These are phyloP conservation scores for Claviceps cyperi DNA, from an alignment of 2,329 filamentous ascomycete species.

Conservation along the genomic window DNA sequence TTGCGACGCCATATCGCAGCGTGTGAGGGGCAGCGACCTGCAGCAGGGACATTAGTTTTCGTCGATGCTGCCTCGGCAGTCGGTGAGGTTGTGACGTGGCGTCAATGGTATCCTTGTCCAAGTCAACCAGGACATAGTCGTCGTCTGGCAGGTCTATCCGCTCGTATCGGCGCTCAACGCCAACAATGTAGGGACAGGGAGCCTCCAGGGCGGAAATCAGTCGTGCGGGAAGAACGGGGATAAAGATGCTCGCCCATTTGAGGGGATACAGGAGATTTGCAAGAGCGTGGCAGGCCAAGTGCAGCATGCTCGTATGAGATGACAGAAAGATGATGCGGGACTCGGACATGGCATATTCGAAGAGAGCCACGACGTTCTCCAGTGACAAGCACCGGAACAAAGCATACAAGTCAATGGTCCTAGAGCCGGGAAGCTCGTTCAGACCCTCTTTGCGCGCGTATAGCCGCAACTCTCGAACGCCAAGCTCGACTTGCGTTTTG, in stretches of 20 bases:
- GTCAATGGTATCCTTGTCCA: conserved; percentile 83
- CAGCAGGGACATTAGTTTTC: conserved; percentile 77
- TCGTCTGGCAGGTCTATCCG: conserved; percentile 78
- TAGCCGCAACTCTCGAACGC: conserved; percentile 74
- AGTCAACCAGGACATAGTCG: conserved; percentile 86
- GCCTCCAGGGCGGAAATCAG: conserved; percentile 84
- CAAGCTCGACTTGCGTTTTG: conserved; percentile 88
- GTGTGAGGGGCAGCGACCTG: conserved; percentile 86
- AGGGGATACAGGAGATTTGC: conserved; percentile 76
- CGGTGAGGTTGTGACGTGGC: conserved; percentile 63
- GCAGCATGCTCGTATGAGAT: conserved; percentile 90
- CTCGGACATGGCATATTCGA: conserved; percentile 86
- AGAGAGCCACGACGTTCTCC: conserved; percentile 80
- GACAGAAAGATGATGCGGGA: conserved; percentile 93
- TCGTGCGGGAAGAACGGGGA: conserved; percentile 76
- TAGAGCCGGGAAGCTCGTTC: conserved; percentile 85
- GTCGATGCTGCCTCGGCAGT: conserved; percentile 74
- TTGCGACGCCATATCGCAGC: conserved; percentile 67
- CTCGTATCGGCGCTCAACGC: conserved; percentile 85
- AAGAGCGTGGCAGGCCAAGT: conserved; percentile 80
- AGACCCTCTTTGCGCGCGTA: conserved; percentile 85
- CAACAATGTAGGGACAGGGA: conserved; percentile 92
- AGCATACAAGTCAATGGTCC: conserved; percentile 84
- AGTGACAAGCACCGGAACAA: conserved; percentile 82
- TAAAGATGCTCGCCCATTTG: conserved; percentile 88